Percentiles rank a stretch among this genome's conserved stretches.
Evolutionary conservation across 768 basidiomycete species (phyloP).

Genomic region (Mrakia hoshinonis): DNA sequence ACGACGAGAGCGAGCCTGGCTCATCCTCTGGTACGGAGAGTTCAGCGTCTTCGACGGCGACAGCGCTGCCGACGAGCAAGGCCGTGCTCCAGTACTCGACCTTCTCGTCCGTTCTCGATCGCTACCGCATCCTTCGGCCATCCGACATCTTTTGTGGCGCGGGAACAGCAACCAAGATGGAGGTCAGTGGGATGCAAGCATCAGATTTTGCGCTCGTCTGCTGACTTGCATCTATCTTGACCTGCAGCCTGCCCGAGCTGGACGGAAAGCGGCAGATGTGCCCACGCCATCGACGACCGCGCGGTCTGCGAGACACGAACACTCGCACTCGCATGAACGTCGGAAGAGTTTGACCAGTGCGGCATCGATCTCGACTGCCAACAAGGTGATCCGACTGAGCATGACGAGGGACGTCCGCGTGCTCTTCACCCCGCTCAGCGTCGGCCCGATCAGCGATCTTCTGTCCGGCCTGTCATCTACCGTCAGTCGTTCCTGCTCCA

Average conservation of each 20-base stretch:
- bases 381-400: not conserved
- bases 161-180: not conserved
- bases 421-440: slow-evolving; percentile 14
- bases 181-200: not conserved
- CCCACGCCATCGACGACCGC: not conserved
- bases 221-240: no score
- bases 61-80: slow-evolving; percentile 6
- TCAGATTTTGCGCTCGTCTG: not conserved
- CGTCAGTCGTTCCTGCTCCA: not conserved
- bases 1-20: slow-evolving; percentile 72
- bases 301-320: not conserved
- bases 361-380: not conserved
- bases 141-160: not conserved
- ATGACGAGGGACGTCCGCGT: not conserved
- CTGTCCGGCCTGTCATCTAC: not conserved
- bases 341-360: not conserved
- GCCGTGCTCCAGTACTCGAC: slow-evolving; percentile 14
- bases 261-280: no score
- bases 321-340: not conserved
- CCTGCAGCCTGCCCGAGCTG: no score
- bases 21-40: not conserved
- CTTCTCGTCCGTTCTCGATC: slow-evolving; percentile 8
- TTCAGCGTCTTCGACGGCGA: not conserved
- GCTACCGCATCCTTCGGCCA: not conserved
- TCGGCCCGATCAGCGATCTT: not conserved